Percentiles rank a stretch among this genome's conserved stretches.
Conservation (phyloP, 2,329 filamentous ascomycete genomes). For the Aspergillus fructus region DNA sequence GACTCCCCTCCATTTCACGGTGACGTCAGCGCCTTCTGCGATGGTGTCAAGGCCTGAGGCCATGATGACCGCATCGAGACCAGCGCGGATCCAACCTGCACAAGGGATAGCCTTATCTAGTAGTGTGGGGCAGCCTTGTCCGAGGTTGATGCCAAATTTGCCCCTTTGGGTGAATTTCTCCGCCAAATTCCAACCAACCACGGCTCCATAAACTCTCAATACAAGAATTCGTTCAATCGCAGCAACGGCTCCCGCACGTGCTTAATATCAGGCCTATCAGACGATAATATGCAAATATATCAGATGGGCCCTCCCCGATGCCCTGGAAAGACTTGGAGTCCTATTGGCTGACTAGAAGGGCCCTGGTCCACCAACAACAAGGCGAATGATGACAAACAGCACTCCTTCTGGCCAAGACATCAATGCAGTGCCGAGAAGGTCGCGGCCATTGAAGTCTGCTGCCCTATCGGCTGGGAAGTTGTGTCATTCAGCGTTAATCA, state of each 20-base stretch:
- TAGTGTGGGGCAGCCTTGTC: background rate
- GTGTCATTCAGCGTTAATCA: background rate
- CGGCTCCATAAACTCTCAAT: background rate
- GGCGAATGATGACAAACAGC: background rate
- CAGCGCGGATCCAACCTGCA: background rate
- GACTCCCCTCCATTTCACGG: background rate
- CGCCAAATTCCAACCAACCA: constrained; percentile 11
- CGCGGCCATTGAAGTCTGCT: background rate
- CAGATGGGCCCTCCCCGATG: background rate
- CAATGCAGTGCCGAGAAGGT: background rate
- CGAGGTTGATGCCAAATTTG: background rate
- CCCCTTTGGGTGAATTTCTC: constrained; percentile 10
- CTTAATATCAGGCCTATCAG: constrained; percentile 14
- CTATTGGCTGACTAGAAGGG: background rate
- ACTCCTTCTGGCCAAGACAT: background rate
- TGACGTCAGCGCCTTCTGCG: background rate
- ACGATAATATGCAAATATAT: background rate
- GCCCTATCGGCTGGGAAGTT: constrained; percentile 5
- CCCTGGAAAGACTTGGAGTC: background rate
- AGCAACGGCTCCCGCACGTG: constrained; percentile 19
- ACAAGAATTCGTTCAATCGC: constrained; percentile 19
- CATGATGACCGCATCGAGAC: constrained; percentile 7
- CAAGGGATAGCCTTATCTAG: background rate
- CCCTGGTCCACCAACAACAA: background rate
- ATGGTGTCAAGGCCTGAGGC: background rate